Conservation (phyloP, 2,329 filamentous ascomycete genomes). For the Tothia fuscella region DNA sequence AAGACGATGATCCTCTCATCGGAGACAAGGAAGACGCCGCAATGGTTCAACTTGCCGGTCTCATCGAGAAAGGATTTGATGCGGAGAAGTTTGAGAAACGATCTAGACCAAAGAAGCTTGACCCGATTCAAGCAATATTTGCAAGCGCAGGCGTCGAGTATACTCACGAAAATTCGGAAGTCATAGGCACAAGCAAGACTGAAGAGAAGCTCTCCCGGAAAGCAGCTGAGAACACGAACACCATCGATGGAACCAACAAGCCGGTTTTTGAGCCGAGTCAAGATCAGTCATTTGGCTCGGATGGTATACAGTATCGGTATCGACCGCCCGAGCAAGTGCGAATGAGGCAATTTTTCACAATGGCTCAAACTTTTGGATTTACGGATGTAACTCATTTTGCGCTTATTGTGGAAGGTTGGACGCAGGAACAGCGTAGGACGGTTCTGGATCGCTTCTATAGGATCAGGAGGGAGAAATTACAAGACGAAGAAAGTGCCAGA, state of each 20-base stretch:
- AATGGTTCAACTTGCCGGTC: slow-evolving; percentile 59
- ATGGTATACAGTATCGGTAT: slow-evolving; percentile 26
- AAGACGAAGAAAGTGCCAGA: not conserved
- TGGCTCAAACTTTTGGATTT: slow-evolving; percentile 73
- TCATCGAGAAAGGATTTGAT: slow-evolving; percentile 35
- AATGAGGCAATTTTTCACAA: slow-evolving; percentile 77
- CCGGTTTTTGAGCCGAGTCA: slow-evolving; percentile 16
- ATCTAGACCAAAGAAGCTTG: slow-evolving; percentile 37
- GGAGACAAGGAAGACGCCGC: slow-evolving; percentile 51
- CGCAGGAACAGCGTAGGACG: slow-evolving; percentile 65
- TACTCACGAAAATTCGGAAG: slow-evolving; percentile 91
- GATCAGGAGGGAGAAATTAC: slow-evolving; percentile 43
- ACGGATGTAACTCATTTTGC: slow-evolving; percentile 71
- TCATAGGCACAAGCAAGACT: slow-evolving; percentile 84
- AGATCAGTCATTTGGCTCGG: slow-evolving; percentile 14
- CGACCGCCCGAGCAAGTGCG: slow-evolving; percentile 61
- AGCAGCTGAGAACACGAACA: slow-evolving; percentile 49
- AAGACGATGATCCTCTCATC: slow-evolving; percentile 22
- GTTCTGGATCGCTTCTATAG: slow-evolving; percentile 74
- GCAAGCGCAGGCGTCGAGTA: slow-evolving; percentile 83
- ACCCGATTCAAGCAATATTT: slow-evolving; percentile 81
- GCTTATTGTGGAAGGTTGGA: slow-evolving; percentile 81
- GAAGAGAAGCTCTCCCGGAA: slow-evolving; percentile 71
- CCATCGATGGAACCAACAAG: slow-evolving; percentile 14
- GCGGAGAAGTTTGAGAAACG: slow-evolving; percentile 24